Base-by-base conservation (phyloP, 164 flowering plant genomes). In the Platanus orientalis region DNA sequence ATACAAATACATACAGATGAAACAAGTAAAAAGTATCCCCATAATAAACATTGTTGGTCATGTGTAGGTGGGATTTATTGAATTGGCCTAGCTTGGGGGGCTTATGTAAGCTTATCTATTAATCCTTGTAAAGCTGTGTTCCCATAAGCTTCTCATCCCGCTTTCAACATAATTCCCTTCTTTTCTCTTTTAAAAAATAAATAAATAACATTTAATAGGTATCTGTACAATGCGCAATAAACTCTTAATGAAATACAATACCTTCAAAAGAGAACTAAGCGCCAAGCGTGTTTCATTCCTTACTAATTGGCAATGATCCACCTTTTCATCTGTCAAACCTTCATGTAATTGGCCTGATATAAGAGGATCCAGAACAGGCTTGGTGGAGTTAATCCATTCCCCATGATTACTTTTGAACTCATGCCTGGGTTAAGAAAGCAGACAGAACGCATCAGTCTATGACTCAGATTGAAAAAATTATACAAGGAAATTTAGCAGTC, bases 361-460 rank as follows among this genome's bases (percentile, higher is more conserved):
- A 44, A 62, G 42, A 54, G 87, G 69, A 73, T 84, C 85, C 19
- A 88, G 28, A 62, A 25, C 71, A 62, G 90, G 87, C 62, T 84
- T 88, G 44, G 71, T 78, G 16, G 78, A 69, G 55, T 68, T 70
- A 32, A 90, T 77, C 98, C 98, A 93, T 64, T 88, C 90, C 53
- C 54, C 80, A 66, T 93, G 96, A 71, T 75, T 79, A 63, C 61
- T 71, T 69, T 64, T 84, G 69, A 93, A 90, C 71, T 92, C 98
- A 75, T 86, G 75, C 71, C 98, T 92, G 73, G 17, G 34, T 65
- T 6, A 58, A 62, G 36, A 24, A 45, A 1, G 49, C 49, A 34
- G 17, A 64, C 26, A 64, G 55, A 2, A 32, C 23, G 24, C 26
- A 55, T 24, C 26, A 26, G 14, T 23, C 23, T 16, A 24, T 17